Base-by-base conservation (phyloP, 352 stramenopile genomes). In the Blastocystis sp. region DNA sequence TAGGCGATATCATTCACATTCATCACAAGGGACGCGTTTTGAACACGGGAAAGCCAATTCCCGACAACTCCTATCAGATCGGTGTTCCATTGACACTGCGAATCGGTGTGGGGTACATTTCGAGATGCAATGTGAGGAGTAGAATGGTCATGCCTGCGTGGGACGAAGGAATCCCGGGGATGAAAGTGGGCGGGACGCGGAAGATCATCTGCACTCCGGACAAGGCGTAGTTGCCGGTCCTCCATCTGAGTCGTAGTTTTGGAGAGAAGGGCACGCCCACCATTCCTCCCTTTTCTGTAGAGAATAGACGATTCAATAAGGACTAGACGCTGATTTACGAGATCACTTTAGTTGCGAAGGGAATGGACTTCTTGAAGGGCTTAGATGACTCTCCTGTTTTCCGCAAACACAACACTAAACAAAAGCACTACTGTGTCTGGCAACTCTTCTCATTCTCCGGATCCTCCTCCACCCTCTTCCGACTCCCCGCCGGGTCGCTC, bases 151-250 rank as follows among this genome's bases (percentile, higher is more conserved):
- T 88, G 24, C 78, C 78, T 3, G 78, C 78, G 34, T 88, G 78
- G 78, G 78, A 88, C 45, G 78, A 88, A 78, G 68, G 48, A 38
- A 79, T 88, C 52, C 21, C 66, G 11, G 78, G 78, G 76, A 88
- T 88, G 78, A 88, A 88, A 57, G 68, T 79, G 6, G 78, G 78
- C 34, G 78, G 78, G 43, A 88, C 63, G 68, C 60, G 78, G n/a
- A 88, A 88, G 38, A 79, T 88, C 28, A 78, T 88, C 34, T 76
- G 64, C 43, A 88, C 78, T 79, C 78, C 78, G 38, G 78, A 88
- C 38, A 79, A 79, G 57, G 78, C 78, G 78, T 88, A 76, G 45
- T 21, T 52, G 24, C 45, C 43, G 24, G 40, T 60, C 34, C 28
- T 59, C 24, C 2, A 43, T 11, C 2, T 79, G 3, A 54, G 19